These are phyloP conservation scores for Paulownia fortunei DNA, from an alignment of 257 asterid genomes.

Conservation along the genomic window DNA sequence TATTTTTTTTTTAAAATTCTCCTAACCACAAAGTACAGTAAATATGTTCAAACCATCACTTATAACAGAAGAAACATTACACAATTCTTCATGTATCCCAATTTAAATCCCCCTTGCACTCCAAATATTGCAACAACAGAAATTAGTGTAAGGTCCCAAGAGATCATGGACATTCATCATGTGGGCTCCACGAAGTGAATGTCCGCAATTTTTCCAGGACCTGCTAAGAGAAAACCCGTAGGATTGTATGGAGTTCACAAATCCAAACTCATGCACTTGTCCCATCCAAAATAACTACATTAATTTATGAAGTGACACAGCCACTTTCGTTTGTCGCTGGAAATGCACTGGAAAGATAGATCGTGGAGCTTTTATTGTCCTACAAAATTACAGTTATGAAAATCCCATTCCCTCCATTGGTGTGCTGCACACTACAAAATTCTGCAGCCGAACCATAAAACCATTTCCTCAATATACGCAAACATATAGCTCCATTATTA, in stretches of 20 bases:
- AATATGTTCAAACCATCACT: slow-evolving; percentile 8
- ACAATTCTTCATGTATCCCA: background rate
- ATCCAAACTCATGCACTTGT: background rate
- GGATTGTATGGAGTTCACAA: background rate
- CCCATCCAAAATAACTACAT: background rate
- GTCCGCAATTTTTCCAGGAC: background rate
- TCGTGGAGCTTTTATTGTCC: background rate
- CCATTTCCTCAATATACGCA: slow-evolving; percentile 16
- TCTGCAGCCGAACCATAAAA: background rate
- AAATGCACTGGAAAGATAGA: background rate
- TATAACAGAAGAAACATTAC: background rate
- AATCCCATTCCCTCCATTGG: too few relatives aligned
- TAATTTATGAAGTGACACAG: background rate
- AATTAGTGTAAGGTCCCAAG: background rate
- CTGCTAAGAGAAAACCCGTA: background rate
- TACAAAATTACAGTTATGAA: background rate
- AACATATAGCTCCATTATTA: background rate
- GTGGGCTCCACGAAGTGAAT: background rate
- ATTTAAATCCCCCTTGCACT: background rate
- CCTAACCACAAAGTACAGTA: background rate
- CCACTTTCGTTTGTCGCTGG: background rate
- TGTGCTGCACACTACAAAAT: background rate
- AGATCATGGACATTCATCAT: background rate
- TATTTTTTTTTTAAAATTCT: background rate
- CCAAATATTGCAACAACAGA: background rate